Evolutionary conservation across 306 rosid species (phyloP).

Genomic region (Alnus rubra): DNA sequence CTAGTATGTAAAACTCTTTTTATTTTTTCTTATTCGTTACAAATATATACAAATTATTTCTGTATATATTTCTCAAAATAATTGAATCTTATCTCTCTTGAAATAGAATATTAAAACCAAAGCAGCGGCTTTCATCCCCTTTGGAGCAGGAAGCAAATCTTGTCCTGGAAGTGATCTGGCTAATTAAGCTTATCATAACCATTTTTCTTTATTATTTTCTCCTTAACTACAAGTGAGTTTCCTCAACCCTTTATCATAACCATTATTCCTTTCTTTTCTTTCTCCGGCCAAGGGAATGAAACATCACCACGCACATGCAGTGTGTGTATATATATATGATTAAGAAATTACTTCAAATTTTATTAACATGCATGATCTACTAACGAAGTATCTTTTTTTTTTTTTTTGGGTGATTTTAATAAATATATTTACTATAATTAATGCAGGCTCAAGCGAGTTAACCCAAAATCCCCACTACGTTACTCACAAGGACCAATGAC

Average conservation of each 20-base stretch:
- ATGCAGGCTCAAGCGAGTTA: slow-evolving; percentile 28
- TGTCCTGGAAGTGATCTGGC: slow-evolving; percentile 36
- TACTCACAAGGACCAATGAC: slow-evolving; percentile 19
- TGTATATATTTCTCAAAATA: not conserved
- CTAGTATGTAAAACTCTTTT: not conserved
- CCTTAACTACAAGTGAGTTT: slow-evolving; percentile 29
- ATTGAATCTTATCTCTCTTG: not conserved
- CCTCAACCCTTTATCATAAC: too few species aligned
- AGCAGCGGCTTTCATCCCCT: slow-evolving; percentile 33
- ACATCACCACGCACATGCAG: too few species aligned
- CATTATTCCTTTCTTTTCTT: not conserved
- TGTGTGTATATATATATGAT: too few species aligned
- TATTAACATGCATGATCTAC: too few species aligned
- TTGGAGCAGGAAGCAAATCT: slow-evolving; percentile 31
- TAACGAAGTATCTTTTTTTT: too few species aligned
- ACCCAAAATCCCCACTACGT: slow-evolving; percentile 23
- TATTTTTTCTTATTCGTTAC: not conserved
- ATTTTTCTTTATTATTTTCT: slow-evolving; percentile 36
- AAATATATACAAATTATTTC: not conserved
- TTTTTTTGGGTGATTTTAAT: too few species aligned
- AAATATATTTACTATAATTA: not conserved
- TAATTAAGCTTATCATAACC: slow-evolving; percentile 31
- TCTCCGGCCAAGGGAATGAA: too few species aligned
- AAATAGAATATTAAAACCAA: slow-evolving; percentile 19
- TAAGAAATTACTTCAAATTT: too few species aligned